These are phyloP conservation scores for Phallus indusiatus DNA, from an alignment of 768 basidiomycete genomes.

Conservation along the genomic window DNA sequence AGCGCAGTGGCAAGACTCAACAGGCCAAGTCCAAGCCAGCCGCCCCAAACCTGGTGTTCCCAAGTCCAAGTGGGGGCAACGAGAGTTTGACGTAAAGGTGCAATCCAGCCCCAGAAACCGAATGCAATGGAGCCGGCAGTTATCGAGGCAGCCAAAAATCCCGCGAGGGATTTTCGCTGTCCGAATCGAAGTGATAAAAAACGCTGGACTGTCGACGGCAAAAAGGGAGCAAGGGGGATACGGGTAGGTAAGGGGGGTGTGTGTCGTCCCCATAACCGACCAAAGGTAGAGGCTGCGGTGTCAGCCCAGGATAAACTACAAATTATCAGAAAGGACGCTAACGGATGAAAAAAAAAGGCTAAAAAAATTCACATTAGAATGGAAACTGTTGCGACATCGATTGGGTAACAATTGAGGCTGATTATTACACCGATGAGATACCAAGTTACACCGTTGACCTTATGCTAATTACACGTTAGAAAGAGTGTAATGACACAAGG, in stretches of 20 bases:
- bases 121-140: slow-evolving; percentile 61
- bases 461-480: slow-evolving; percentile 30
- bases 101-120: slow-evolving; percentile 64
- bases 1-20: slow-evolving; percentile 61
- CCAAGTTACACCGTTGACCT: slow-evolving; percentile 83
- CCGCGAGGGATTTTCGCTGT: slow-evolving; percentile 75
- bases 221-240: slow-evolving; percentile 25
- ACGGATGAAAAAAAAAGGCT: slow-evolving; percentile 1
- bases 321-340: slow-evolving; percentile 2
- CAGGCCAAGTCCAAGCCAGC: slow-evolving; percentile 40
- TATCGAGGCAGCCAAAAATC: slow-evolving; percentile 67
- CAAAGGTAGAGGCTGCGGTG: slow-evolving; percentile 87
- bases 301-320: slow-evolving; percentile 90
- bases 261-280: slow-evolving; percentile 68
- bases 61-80: slow-evolving; percentile 45
- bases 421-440: slow-evolving; percentile 82
- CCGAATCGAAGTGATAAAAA: slow-evolving; percentile 53
- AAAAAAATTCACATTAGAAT: slow-evolving; percentile 66
- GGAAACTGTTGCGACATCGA: slow-evolving; percentile 82
- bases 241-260: slow-evolving; percentile 52
- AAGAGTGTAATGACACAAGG: not conserved
- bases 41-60: slow-evolving; percentile 37
- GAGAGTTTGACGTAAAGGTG: slow-evolving; percentile 32
- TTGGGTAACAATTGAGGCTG: slow-evolving; percentile 65
- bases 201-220: slow-evolving; percentile 18